These are phyloP conservation scores for Saccharomycopsis hybrid DNA, from an alignment of 1,139 yeast genomes.

Conservation along the genomic window DNA sequence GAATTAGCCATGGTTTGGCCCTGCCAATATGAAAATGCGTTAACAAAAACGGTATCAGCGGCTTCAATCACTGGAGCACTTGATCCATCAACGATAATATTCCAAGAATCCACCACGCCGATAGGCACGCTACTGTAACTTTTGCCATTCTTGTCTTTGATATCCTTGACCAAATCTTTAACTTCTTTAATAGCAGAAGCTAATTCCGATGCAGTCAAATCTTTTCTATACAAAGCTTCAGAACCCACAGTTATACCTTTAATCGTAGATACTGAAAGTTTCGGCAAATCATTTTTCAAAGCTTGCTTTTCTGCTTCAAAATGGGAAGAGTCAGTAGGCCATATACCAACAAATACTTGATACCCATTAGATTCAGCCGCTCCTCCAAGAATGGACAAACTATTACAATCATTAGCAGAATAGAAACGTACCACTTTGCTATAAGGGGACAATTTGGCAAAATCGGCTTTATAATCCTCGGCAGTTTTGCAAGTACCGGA, in stretches of 20 bases:
- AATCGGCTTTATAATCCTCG: conserved; percentile 59
- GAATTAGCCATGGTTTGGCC: conserved; percentile 81
- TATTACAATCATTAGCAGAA: conserved; percentile 84
- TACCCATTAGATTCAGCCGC: conserved; percentile 76
- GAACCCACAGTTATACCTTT: conserved; percentile 81
- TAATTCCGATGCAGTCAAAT: conserved; percentile 61
- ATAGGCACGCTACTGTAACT: conserved; percentile 67
- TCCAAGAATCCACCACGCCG: conserved; percentile 97
- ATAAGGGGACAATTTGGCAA: conserved; percentile 48
- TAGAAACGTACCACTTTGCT: conserved; percentile 68
- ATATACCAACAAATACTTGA: conserved; percentile 70
- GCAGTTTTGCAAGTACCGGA: conserved; percentile 68
- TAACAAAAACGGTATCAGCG: conserved; percentile 79
- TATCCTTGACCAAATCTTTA: conserved; percentile 47
- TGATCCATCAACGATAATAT: conserved; percentile 74
- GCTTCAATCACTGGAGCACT: conserved; percentile 65
- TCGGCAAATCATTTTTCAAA: conserved; percentile 58
- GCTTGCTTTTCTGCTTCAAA: conserved; percentile 66
- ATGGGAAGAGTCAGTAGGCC: conserved; percentile 84
- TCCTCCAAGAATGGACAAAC: conserved; percentile 75
- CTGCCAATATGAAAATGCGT: conserved; percentile 98
- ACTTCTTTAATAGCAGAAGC: conserved; percentile 57
- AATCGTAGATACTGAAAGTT: conserved; percentile 57
- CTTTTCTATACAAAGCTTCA: conserved; percentile 85
- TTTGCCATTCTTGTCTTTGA: conserved; percentile 75